Evolutionary conservation across 1,139 yeast genomes (phyloP).

Genomic region (Yamadazyma oceani): DNA sequence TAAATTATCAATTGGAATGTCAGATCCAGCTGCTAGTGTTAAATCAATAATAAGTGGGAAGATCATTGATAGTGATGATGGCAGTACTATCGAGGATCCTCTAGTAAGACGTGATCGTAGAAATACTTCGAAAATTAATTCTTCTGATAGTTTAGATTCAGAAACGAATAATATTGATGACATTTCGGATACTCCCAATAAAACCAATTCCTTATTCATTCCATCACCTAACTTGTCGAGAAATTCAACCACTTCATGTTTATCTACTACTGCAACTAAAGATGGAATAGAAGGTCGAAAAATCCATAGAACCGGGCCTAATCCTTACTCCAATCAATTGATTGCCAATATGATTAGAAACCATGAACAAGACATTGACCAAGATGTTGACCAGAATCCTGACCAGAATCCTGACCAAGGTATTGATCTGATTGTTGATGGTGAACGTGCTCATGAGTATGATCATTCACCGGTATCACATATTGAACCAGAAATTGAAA

Average conservation of each 20-base stretch:
- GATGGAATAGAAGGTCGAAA: constrained; percentile 70
- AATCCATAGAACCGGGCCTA: constrained; percentile 46
- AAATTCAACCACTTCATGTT: constrained; percentile 61
- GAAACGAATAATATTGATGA: constrained; percentile 14
- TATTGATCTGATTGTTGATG: no score
- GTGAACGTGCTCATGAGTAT: no score
- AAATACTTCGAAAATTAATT: neutral
- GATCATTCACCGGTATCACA: no score
- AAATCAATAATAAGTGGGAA: constrained; percentile 42
- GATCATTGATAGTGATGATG: constrained; percentile 28
- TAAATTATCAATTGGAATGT: no score
- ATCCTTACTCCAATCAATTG: constrained; percentile 34
- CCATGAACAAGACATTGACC: constrained; percentile 2
- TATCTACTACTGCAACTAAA: constrained; percentile 71
- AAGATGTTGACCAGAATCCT: neutral
- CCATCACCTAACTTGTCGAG: constrained; percentile 42
- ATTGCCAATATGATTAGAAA: constrained; percentile 31
- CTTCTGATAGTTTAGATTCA: constrained; percentile 24
- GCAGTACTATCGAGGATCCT: constrained; percentile 9
- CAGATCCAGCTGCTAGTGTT: constrained; percentile 47
- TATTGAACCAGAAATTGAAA: neutral
- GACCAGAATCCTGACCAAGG: neutral
- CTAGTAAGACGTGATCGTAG: constrained; percentile 16
- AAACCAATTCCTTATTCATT: constrained; percentile 16
- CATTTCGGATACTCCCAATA: constrained; percentile 26